Evolutionary conservation across 768 basidiomycete genomes (phyloP).

Genomic region (Epithele typhae): DNA sequence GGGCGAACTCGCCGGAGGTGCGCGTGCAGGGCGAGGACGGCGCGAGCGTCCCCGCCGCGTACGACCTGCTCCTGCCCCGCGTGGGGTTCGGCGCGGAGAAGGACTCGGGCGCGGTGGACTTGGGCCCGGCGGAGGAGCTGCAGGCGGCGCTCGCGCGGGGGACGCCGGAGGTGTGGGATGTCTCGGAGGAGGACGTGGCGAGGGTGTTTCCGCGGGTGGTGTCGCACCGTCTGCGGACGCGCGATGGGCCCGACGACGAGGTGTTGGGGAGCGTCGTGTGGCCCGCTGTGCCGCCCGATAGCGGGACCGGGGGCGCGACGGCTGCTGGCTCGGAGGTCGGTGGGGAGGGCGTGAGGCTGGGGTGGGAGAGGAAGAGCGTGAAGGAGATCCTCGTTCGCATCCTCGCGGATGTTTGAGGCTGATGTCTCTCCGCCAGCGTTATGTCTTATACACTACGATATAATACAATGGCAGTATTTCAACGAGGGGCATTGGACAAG

Average conservation of each 20-base stretch:
- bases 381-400: constrained; percentile 65
- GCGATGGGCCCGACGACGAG: constrained; percentile 68
- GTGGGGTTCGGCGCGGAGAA: background rate
- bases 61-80: background rate
- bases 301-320: constrained; percentile 2
- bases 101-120: too few species aligned
- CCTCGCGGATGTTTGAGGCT: constrained; percentile 41
- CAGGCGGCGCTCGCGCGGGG: constrained; percentile 14
- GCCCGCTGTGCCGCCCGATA: constrained; percentile 38
- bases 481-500: too few species aligned
- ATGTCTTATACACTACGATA: too few species aligned
- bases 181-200: constrained; percentile 72
- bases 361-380: constrained; percentile 46
- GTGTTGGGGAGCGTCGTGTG: constrained; percentile 59
- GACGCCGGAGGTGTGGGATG: constrained; percentile 37
- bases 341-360: constrained; percentile 10
- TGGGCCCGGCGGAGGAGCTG: constrained; percentile 7
- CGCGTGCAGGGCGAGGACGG: constrained; percentile 3
- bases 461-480: too few species aligned
- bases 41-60: background rate
- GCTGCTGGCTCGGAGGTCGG: constrained; percentile 1
- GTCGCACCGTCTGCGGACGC: constrained; percentile 69
- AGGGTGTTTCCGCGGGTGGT: constrained; percentile 69
- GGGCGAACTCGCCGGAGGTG: background rate
- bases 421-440: too few species aligned